Evolutionary conservation across 1,139 yeast genomes (phyloP).

Genomic region (Candida freyschussii): DNA sequence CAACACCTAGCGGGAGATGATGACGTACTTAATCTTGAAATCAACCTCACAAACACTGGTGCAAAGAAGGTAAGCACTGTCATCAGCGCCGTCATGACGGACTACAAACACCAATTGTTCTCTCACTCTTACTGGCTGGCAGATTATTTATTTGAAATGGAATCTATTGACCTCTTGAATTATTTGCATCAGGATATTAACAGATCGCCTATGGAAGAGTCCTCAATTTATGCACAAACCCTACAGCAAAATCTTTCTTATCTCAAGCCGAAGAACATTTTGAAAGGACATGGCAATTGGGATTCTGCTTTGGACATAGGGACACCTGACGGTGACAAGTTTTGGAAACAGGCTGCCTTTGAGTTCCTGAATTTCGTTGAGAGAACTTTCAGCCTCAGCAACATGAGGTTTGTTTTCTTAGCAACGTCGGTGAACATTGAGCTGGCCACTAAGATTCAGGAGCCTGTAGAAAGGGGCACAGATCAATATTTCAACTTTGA

Average conservation of each 20-base stretch:
- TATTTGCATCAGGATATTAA: conserved; percentile 36
- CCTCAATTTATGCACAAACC: conserved; percentile 33
- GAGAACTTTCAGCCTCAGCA: conserved; percentile 26
- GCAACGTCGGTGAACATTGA: conserved; percentile 23
- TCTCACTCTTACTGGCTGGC: conserved; percentile 29
- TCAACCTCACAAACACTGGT: conserved; percentile 42
- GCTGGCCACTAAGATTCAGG: background rate
- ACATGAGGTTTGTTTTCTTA: conserved; percentile 31
- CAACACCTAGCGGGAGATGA: conserved; percentile 35
- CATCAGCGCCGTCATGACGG: conserved; percentile 29
- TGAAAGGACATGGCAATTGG: conserved; percentile 37
- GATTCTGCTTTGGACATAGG: conserved; percentile 24
- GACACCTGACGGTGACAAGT: conserved; percentile 25
- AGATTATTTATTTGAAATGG: conserved; percentile 38
- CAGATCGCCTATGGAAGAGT: conserved; percentile 41
- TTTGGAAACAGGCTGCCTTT: conserved; percentile 38
- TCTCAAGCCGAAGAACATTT: conserved; percentile 33
- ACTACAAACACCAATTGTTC: conserved; percentile 24
- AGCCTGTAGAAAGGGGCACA: conserved; percentile 1
- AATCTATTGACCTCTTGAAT: conserved; percentile 40
- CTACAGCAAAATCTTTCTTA: conserved; percentile 33
- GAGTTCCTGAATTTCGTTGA: conserved; percentile 32
- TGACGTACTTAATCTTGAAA: conserved; percentile 39
- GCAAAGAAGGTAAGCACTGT: conserved; percentile 29
- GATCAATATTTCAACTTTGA: conserved; percentile 36